Conservation (phyloP, 192 early-diverging fungal species). For the Podila epicladia region DNA sequence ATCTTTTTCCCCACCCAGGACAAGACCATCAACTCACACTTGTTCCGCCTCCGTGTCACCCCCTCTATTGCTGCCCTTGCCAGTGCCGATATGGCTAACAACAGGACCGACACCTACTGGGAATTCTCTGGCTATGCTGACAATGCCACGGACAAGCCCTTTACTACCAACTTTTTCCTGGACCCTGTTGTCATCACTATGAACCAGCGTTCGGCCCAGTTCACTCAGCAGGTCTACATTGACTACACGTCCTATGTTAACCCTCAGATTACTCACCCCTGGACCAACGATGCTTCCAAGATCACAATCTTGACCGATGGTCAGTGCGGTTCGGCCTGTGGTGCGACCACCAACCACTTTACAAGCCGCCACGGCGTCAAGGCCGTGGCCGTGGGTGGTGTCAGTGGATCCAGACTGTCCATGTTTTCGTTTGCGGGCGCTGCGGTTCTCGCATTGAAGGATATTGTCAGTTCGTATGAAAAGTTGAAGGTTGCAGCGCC, state of each 20-base stretch:
- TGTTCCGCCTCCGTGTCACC: background rate
- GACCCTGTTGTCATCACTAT: background rate
- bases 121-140: background rate
- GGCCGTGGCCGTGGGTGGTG: constrained; percentile 15
- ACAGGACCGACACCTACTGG: background rate
- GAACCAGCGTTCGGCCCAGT: background rate
- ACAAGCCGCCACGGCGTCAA: constrained; percentile 6
- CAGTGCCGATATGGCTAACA: background rate
- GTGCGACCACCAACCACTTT: constrained; percentile 9
- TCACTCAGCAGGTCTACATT: constrained; percentile 1
- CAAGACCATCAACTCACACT: background rate
- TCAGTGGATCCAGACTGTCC: background rate
- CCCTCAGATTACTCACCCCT: background rate
- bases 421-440: constrained; percentile 26
- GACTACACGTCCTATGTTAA: background rate
- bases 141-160: background rate
- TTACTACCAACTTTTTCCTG: constrained; percentile 10
- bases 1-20: constrained; percentile 18
- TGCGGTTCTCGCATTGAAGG: background rate
- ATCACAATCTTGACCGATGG: constrained; percentile 19
- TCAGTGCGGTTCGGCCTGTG: constrained; percentile 29
- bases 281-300: constrained; percentile 18
- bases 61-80: background rate
- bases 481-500: background rate
- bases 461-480: background rate